phyloP scores from a whole-genome alignment of 2,329 filamentous ascomycete species.

The Ophiocordyceps camponoti-saundersi region DNA sequence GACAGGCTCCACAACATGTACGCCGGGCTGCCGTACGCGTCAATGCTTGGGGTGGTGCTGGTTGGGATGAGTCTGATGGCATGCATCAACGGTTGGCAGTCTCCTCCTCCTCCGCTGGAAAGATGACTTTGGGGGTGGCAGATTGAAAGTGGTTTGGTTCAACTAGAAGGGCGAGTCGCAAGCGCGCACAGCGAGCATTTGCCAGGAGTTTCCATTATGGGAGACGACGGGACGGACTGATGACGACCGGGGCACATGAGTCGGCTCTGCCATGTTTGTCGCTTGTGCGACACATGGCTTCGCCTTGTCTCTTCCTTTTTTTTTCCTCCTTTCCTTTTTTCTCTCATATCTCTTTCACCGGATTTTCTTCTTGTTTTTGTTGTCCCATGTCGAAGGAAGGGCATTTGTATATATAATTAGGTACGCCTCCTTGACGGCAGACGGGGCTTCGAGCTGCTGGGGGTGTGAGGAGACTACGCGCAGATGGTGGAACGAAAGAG shows the following conservation, averaged over 20 bases:
- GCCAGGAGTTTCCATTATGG: background rate
- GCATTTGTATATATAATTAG: background rate
- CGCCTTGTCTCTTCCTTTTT: background rate
- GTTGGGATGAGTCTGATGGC: constrained; percentile 74
- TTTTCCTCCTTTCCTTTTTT: background rate
- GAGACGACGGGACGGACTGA: constrained; percentile 5
- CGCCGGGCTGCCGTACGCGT: constrained; percentile 55
- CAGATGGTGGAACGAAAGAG: background rate
- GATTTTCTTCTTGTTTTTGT: background rate
- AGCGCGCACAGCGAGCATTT: background rate
- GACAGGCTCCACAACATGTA: constrained; percentile 23
- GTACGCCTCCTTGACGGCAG: background rate
- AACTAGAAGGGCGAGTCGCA: background rate
- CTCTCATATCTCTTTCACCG: background rate
- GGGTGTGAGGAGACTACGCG: background rate
- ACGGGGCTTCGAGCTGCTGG: background rate
- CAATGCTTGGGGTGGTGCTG: constrained; percentile 67
- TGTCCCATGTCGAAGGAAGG: background rate
- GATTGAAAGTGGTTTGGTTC: background rate
- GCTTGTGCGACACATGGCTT: background rate
- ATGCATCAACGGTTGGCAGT: constrained; percentile 69
- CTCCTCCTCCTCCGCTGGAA: constrained; percentile 15
- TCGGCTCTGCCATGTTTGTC: constrained; percentile 2
- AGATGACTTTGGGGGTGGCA: constrained; percentile 7
- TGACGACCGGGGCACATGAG: constrained; percentile 4